Conservation (phyloP, 495 filamentous ascomycete genomes). For the Aspergillus mulundensis region DNA sequence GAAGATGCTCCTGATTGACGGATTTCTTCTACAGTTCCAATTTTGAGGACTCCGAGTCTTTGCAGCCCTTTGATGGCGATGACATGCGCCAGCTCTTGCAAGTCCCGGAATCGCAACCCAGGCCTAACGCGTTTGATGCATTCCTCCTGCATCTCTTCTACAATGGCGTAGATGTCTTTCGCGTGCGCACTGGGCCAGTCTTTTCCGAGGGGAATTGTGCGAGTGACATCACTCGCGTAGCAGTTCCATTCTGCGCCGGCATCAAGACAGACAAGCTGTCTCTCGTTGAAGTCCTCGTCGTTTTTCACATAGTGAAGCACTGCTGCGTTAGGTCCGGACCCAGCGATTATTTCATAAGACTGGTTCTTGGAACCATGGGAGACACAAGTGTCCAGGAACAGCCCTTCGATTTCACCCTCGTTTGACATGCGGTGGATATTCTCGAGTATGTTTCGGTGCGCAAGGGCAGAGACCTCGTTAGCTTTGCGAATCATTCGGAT, state of each 20-base stretch:
- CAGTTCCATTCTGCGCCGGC: conserved; percentile 80
- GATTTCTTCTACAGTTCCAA: conserved; percentile 59
- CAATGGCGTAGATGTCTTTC: conserved; percentile 66
- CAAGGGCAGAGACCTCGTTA: conserved; percentile 68
- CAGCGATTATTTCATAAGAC: conserved; percentile 84
- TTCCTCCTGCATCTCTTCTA: conserved; percentile 76
- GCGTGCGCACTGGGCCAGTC: conserved; percentile 60
- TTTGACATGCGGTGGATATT: conserved; percentile 58
- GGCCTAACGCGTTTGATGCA: conserved; percentile 64
- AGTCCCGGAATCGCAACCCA: conserved; percentile 60
- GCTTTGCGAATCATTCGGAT: conserved; percentile 73
- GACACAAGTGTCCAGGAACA: conserved; percentile 68
- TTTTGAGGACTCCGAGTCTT: conserved; percentile 59
- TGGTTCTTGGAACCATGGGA: conserved; percentile 69
- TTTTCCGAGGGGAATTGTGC: conserved; percentile 72
- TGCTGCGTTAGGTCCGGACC: conserved; percentile 69
- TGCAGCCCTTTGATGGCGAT: conserved; percentile 70
- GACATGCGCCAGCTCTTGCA: conserved; percentile 67
- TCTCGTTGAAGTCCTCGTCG: conserved; percentile 59
- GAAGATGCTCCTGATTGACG: conserved; percentile 60
- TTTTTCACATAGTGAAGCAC: conserved; percentile 85
- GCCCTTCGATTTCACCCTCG: conserved; percentile 77
- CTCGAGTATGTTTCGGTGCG: conserved; percentile 65
- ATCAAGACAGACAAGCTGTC: conserved; percentile 75
- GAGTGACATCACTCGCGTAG: conserved; percentile 88